A percentile compares a stretch with the other conserved stretches of the same genome.
Evolutionary conservation across 1,284 basidiomycete genomes (phyloP).

Genomic region (Puccinia triticina): DNA sequence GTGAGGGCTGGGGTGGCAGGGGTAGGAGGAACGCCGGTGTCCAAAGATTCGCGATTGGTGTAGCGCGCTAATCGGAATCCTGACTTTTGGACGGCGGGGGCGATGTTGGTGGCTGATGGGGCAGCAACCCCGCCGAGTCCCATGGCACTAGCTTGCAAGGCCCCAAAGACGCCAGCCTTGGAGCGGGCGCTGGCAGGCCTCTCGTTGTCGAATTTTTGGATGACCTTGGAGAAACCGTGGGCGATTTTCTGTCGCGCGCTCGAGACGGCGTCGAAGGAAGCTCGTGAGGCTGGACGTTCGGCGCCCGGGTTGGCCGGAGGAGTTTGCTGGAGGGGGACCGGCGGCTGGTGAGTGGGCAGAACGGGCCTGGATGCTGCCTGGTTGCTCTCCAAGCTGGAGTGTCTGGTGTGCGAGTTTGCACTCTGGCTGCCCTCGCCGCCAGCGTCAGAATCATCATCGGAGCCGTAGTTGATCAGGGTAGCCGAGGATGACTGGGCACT

Average conservation of each 20-base stretch:
- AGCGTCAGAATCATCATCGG: slow-evolving; percentile 44
- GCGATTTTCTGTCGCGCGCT: background rate
- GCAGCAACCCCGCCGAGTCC: slow-evolving; percentile 43
- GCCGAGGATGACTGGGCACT: slow-evolving; percentile 49
- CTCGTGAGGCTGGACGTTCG: background rate
- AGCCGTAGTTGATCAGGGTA: slow-evolving; percentile 39
- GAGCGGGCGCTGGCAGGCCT: slow-evolving; percentile 28
- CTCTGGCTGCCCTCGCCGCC: background rate
- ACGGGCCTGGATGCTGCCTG: background rate
- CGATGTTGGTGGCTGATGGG: slow-evolving; percentile 31
- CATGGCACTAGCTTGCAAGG: slow-evolving; percentile 50
- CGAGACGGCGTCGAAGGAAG: slow-evolving; percentile 7
- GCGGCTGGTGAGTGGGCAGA: background rate
- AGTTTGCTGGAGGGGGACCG: background rate
- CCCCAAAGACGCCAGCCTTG: slow-evolving; percentile 41
- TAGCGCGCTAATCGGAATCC: slow-evolving; percentile 41
- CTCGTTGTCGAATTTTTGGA: slow-evolving; percentile 21
- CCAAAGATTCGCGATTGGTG: background rate
- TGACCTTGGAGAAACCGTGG: slow-evolving; percentile 4
- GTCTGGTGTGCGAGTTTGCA: background rate
- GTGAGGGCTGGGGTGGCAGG: background rate
- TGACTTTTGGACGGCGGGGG: slow-evolving; percentile 28
- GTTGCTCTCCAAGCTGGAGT: background rate
- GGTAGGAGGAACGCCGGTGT: background rate
- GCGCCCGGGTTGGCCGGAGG: background rate